Conservation (phyloP, 1,284 basidiomycete species). For the Nidula niveotomentosa region DNA sequence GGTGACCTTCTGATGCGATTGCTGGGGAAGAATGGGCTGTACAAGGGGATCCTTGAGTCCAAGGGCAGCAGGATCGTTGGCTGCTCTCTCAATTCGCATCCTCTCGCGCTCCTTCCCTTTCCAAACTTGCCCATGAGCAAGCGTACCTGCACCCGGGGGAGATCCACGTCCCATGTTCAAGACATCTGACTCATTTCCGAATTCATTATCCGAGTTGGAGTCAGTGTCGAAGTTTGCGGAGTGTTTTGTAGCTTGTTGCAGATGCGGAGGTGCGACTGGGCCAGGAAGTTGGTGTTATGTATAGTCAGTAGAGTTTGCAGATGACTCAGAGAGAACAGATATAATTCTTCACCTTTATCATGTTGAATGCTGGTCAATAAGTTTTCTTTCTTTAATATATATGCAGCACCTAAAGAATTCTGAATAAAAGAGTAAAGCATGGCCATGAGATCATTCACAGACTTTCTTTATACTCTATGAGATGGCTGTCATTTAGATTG, state of each 20-base stretch:
- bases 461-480: too few relatives aligned
- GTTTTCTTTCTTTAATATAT: too few relatives aligned
- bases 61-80: not conserved
- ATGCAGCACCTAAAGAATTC: too few relatives aligned
- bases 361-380: too few relatives aligned
- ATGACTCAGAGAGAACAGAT: too few relatives aligned
- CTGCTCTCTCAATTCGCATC: slow-evolving; percentile 1
- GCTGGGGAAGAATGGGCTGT: slow-evolving; percentile 16
- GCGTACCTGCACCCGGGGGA: slow-evolving; percentile 1
- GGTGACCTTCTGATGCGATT: slow-evolving; percentile 29
- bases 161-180: slow-evolving; percentile 13
- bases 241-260: slow-evolving; percentile 16
- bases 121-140: not conserved
- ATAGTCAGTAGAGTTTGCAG: too few relatives aligned
- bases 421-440: too few relatives aligned
- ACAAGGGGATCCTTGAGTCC: slow-evolving; percentile 7
- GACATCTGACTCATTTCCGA: slow-evolving; percentile 24
- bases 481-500: too few relatives aligned
- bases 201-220: slow-evolving; percentile 44
- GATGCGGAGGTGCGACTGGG: too few relatives aligned
- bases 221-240: slow-evolving; percentile 53
- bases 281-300: too few relatives aligned
- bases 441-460: too few relatives aligned
- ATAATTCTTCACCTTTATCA: too few relatives aligned
- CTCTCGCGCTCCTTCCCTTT: slow-evolving; percentile 5